Evolutionary conservation across 2,329 filamentous ascomycete genomes (phyloP).

Genomic region (Sporothrix luriei): DNA sequence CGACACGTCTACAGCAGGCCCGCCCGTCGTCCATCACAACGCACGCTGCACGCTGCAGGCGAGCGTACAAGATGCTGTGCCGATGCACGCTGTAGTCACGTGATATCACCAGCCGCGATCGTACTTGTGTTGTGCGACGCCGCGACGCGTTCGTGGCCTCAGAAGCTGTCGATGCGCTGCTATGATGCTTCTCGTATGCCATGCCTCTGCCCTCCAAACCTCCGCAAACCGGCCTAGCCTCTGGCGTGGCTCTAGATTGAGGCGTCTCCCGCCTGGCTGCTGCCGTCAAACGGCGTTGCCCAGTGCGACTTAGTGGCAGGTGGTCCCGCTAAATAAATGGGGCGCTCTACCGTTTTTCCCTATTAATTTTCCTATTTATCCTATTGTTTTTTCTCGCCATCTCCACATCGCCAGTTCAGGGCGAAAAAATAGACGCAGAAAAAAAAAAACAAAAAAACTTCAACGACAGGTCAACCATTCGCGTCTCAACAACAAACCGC

Average conservation of each 20-base stretch:
- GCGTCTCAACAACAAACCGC: slow-evolving; percentile 2
- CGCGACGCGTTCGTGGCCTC: background rate
- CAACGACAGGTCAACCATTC: slow-evolving; percentile 16
- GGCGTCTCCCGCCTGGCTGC: slow-evolving; percentile 17
- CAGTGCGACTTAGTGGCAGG: slow-evolving; percentile 25
- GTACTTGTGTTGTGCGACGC: background rate
- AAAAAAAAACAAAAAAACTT: slow-evolving; percentile 22
- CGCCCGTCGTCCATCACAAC: slow-evolving; percentile 5
- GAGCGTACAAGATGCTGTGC: slow-evolving; percentile 10
- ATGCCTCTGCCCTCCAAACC: no score
- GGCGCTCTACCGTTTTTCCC: background rate
- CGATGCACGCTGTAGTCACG: background rate
- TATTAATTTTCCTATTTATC: background rate
- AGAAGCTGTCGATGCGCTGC: background rate
- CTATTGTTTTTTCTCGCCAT: background rate
- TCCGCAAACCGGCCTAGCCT: background rate
- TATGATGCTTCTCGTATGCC: no score
- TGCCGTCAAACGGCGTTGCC: slow-evolving; percentile 30
- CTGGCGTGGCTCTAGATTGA: background rate
- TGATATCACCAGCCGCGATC: background rate
- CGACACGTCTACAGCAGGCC: background rate
- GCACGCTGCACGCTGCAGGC: slow-evolving; percentile 14
- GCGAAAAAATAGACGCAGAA: background rate
- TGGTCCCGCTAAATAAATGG: slow-evolving; percentile 27
- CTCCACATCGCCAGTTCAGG: slow-evolving; percentile 20